A percentile compares a stretch with the other conserved stretches of the same genome.
Evolutionary conservation across 1,139 yeast genomes (phyloP).

Genomic region (Sugiyamaella sp.): DNA sequence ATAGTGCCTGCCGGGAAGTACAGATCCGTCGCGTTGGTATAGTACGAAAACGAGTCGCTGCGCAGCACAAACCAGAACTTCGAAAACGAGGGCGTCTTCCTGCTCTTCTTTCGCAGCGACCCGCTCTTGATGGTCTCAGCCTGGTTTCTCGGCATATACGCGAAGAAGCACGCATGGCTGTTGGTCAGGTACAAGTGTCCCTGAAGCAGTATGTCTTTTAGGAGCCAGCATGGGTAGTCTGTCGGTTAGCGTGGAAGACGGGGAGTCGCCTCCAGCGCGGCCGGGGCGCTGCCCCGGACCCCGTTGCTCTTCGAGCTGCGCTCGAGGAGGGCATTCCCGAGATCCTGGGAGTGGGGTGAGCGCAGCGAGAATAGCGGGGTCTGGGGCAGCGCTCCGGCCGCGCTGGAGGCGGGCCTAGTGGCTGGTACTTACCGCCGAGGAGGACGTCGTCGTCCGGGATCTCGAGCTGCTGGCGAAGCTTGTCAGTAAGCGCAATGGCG

Average conservation of each 20-base stretch:
- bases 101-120: constrained; percentile 42
- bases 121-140: constrained; percentile 50
- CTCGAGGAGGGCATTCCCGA: too few species aligned
- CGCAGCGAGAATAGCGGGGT: not conserved
- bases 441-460: constrained; percentile 35
- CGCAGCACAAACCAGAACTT: constrained; percentile 81
- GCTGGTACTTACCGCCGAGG: constrained; percentile 33
- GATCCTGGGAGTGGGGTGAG: too few species aligned
- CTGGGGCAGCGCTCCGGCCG: not conserved
- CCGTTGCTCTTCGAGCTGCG: too few species aligned
- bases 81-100: constrained; percentile 36
- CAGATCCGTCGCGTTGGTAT: constrained; percentile 70
- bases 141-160: constrained; percentile 67
- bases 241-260: too few species aligned
- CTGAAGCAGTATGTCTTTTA: constrained; percentile 79
- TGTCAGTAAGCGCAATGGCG: constrained; percentile 35
- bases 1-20: constrained; percentile 81
- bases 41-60: constrained; percentile 69
- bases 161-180: constrained; percentile 69
- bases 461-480: constrained; percentile 34
- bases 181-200: constrained; percentile 80
- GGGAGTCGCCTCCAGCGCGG: too few species aligned
- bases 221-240: constrained; percentile 74
- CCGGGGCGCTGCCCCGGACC: too few species aligned
- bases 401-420: too few species aligned